A percentile compares a stretch with the other conserved stretches of the same genome.
Evolutionary conservation across 768 basidiomycete species (phyloP).

Genomic region (Phylloporus arenicola): DNA sequence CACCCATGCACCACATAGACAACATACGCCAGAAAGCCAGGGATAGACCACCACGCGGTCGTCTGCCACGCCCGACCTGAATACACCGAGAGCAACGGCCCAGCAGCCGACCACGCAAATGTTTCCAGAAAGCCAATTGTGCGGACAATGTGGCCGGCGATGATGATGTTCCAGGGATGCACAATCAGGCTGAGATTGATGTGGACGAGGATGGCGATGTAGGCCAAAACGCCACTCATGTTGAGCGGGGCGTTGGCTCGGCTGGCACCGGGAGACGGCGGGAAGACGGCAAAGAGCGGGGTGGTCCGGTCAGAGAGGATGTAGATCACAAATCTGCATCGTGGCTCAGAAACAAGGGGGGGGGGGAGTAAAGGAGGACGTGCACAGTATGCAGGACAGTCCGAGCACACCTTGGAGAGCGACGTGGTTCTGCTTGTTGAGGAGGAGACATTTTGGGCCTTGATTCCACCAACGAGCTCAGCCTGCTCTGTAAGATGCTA

Average conservation of each 20-base stretch:
- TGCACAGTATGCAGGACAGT: constrained; percentile 46
- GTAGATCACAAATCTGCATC: constrained; percentile 44
- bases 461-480: constrained; percentile 46
- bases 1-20: constrained; percentile 43
- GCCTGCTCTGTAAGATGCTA: constrained; percentile 49
- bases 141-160: constrained; percentile 23
- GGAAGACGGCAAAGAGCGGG: constrained; percentile 45
- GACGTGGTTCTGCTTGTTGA: constrained; percentile 38
- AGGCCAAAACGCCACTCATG: constrained; percentile 39
- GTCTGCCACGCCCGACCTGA: constrained; percentile 48
- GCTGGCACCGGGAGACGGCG: constrained; percentile 16
- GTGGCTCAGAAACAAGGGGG: constrained; percentile 9
- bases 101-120: constrained; percentile 40
- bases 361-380: neutral
- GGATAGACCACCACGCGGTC: constrained; percentile 48
- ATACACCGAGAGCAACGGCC: constrained; percentile 46
- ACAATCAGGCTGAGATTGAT: constrained; percentile 43
- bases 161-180: constrained; percentile 32
- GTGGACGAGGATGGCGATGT: constrained; percentile 48
- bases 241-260: constrained; percentile 34
- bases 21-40: constrained; percentile 38
- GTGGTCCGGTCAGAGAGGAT: constrained; percentile 40
- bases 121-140: constrained; percentile 28
- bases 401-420: constrained; percentile 39
- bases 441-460: constrained; percentile 37